Percentiles rank a stretch among this genome's conserved stretches.
These are phyloP conservation scores for Scytalidium lignicola DNA, from an alignment of 2,329 filamentous ascomycete species.

Conservation along the genomic window DNA sequence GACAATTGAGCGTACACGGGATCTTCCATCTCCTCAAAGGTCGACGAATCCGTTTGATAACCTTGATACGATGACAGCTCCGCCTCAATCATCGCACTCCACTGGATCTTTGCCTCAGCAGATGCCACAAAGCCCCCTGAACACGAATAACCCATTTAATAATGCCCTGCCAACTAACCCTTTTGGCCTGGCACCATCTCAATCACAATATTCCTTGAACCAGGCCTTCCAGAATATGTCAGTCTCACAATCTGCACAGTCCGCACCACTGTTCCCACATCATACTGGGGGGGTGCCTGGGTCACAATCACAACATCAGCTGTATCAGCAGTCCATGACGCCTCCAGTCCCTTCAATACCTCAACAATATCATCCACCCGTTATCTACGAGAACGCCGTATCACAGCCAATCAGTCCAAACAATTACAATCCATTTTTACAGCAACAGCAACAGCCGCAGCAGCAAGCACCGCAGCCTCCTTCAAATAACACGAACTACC, in stretches of 20 bases:
- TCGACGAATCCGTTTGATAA: slow-evolving; percentile 66
- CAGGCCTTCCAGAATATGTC: slow-evolving; percentile 74
- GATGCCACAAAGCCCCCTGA: slow-evolving; percentile 41
- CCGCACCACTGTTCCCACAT: slow-evolving; percentile 66
- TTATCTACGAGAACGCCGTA: slow-evolving; percentile 23
- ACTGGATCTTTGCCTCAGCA: slow-evolving; percentile 56
- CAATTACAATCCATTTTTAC: slow-evolving; percentile 8
- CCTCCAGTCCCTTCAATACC: slow-evolving; percentile 27
- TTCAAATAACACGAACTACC: slow-evolving; percentile 22
- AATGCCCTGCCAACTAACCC: slow-evolving; percentile 52
- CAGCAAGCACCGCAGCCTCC: slow-evolving; percentile 6
- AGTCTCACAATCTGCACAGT: slow-evolving; percentile 45
- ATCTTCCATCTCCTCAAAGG: slow-evolving; percentile 12
- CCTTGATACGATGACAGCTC: slow-evolving; percentile 32
- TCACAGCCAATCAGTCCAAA: slow-evolving; percentile 11
- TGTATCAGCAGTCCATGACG: slow-evolving; percentile 30
- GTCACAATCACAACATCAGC: slow-evolving; percentile 33
- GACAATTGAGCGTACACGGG: slow-evolving; percentile 21
- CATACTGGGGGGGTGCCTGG: slow-evolving; percentile 58
- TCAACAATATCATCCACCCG: slow-evolving; percentile 22
- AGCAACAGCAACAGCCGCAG: slow-evolving; percentile 17
- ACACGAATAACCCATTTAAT: slow-evolving; percentile 23
- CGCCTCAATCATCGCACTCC: slow-evolving; percentile 58
- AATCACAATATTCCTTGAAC: slow-evolving; percentile 37
- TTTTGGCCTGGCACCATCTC: slow-evolving; percentile 47